Evolutionary conservation across 2,329 filamentous ascomycete species (phyloP).

Genomic region (Trichoderma endophyticum): DNA sequence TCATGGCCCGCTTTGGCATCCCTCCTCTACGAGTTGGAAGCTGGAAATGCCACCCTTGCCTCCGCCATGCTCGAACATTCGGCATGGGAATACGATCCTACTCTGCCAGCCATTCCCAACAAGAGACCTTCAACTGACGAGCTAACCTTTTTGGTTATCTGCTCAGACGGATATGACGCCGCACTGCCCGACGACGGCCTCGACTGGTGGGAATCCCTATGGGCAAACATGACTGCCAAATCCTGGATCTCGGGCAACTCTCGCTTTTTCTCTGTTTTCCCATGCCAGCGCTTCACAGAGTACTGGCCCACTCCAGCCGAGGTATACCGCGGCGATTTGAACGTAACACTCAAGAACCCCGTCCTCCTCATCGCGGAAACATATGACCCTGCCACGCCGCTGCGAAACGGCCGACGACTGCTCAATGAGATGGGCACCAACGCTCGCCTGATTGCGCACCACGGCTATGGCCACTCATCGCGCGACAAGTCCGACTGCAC

Average conservation of each 20-base stretch:
- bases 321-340: constrained; percentile 46
- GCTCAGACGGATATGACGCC: constrained; percentile 45
- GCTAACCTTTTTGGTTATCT: constrained; percentile 42
- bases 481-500: constrained; percentile 46
- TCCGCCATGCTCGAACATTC: constrained; percentile 36
- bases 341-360: constrained; percentile 42
- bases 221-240: constrained; percentile 45
- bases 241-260: constrained; percentile 48
- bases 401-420: constrained; percentile 46
- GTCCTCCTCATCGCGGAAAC: constrained; percentile 48
- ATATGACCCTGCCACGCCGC: constrained; percentile 49
- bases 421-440: constrained; percentile 46
- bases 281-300: constrained; percentile 44
- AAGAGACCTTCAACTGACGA: constrained; percentile 37
- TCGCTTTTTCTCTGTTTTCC: constrained; percentile 44
- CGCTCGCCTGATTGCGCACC: constrained; percentile 46
- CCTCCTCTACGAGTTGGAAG: constrained; percentile 43
- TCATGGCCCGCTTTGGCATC: constrained; percentile 43
- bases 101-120: constrained; percentile 28
- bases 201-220: constrained; percentile 45
- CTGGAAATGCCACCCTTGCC: constrained; percentile 43
- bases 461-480: constrained; percentile 49
- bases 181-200: constrained; percentile 37
- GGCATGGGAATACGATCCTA: constrained; percentile 43
- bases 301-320: constrained; percentile 47